These are phyloP conservation scores for Senna tora DNA, from an alignment of 306 rosid genomes.

Conservation along the genomic window DNA sequence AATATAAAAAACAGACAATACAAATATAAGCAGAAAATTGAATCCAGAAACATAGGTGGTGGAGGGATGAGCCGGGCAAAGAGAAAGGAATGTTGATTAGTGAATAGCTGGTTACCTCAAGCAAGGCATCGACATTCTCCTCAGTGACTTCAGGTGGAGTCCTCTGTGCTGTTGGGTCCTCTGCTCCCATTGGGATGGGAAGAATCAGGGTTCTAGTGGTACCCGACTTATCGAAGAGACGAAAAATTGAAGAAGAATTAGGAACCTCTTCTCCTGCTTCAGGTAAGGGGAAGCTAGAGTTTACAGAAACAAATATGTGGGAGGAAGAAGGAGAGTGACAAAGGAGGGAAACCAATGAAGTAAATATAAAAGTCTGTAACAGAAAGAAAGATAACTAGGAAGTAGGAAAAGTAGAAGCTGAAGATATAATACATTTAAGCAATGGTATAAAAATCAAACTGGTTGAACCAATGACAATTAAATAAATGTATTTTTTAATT, in stretches of 20 bases:
- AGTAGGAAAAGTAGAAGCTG: no score
- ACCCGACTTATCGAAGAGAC: no score
- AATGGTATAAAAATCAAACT: no score
- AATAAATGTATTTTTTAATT: no score
- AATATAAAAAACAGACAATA: background rate
- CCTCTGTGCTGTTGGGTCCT: constrained; percentile 37
- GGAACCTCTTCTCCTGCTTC: background rate
- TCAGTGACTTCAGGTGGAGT: constrained; percentile 29
- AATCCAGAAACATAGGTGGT: background rate
- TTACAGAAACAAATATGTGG: background rate
- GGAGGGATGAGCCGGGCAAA: background rate
- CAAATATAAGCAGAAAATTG: background rate
- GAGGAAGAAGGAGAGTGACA: no score
- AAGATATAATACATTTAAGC: no score
- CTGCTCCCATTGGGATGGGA: constrained; percentile 45
- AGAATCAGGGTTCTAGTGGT: no score
- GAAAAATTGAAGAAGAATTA: no score
- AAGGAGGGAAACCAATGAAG: no score
- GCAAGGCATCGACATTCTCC: constrained; percentile 60
- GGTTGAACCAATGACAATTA: no score
- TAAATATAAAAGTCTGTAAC: no score
- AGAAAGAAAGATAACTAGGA: no score
- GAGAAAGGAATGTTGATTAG: background rate
- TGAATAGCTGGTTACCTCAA: constrained; percentile 43
- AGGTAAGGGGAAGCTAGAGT: background rate